Conservation (phyloP, 345 rosid species). For the Lenwebbia sp. region DNA sequence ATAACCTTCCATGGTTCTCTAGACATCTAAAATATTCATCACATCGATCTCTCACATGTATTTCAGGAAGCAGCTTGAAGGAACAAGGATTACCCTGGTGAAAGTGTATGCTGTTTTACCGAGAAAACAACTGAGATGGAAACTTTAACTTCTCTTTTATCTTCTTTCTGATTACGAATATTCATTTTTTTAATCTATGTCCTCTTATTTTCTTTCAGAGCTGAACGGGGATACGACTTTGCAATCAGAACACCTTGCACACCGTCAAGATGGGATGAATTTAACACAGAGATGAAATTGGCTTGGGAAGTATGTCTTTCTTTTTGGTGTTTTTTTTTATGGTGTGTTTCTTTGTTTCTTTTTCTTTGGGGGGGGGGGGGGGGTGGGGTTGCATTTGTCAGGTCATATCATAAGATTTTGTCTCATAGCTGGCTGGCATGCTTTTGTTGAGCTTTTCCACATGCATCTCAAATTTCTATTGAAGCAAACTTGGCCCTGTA, state of each 20-base stretch:
- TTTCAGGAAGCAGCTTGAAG: constrained; percentile 85
- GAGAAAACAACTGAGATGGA: not conserved
- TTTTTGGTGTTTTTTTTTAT: constrained; percentile 2
- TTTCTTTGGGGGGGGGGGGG: not conserved
- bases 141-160: not conserved
- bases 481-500: not conserved
- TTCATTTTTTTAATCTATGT: not conserved
- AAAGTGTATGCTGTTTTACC: constrained; percentile 31
- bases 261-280: constrained; percentile 89
- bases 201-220: constrained; percentile 30
- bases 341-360: not conserved
- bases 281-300: constrained; percentile 71
- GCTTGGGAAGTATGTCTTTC: constrained; percentile 81
- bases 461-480: not conserved
- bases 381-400: not conserved
- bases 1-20: not conserved
- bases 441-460: not conserved
- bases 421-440: not conserved
- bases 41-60: not conserved
- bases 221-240: constrained; percentile 63
- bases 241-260: constrained; percentile 91
- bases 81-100: constrained; percentile 80
- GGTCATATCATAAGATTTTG: not conserved
- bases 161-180: not conserved
- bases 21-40: not conserved